Evolutionary conservation across 2,329 filamentous ascomycete genomes (phyloP).

Genomic region (Penicillium rolfsii): DNA sequence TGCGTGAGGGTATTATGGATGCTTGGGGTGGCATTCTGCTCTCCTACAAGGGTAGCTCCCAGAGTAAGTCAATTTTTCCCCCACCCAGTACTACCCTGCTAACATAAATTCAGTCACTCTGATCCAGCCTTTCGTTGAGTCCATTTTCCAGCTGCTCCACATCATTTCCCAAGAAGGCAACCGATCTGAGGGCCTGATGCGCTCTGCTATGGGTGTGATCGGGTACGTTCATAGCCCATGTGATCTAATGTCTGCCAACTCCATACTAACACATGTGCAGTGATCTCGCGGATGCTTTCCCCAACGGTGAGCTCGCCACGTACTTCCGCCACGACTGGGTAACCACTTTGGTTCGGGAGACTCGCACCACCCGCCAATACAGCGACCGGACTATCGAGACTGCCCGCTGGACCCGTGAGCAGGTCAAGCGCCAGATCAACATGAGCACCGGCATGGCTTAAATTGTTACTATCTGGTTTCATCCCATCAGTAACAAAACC

Average conservation of each 20-base stretch:
- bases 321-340: conserved; percentile 93
- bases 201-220: conserved; percentile 96
- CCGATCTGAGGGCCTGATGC: conserved; percentile 87
- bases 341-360: conserved; percentile 86
- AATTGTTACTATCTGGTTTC: conserved; percentile 16
- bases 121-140: conserved; percentile 76
- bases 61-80: conserved; percentile 36
- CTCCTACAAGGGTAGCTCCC: conserved; percentile 75
- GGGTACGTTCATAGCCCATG: conserved; percentile 64
- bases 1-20: conserved; percentile 98
- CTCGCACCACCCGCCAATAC: conserved; percentile 86
- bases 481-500: conserved; percentile 12
- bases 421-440: conserved; percentile 82
- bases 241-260: not conserved
- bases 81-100: conserved; percentile 2
- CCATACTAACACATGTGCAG: conserved; percentile 56
- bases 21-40: conserved; percentile 97
- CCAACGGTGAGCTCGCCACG: conserved; percentile 79
- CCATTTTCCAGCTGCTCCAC: conserved; percentile 85
- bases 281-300: conserved; percentile 92
- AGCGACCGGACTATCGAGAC: conserved; percentile 84
- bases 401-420: conserved; percentile 94
- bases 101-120: conserved; percentile 59
- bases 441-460: conserved; percentile 47
- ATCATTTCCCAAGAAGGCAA: conserved; percentile 79